These are phyloP conservation scores for Clarkia xantiana DNA, from an alignment of 345 rosid species.

Conservation along the genomic window DNA sequence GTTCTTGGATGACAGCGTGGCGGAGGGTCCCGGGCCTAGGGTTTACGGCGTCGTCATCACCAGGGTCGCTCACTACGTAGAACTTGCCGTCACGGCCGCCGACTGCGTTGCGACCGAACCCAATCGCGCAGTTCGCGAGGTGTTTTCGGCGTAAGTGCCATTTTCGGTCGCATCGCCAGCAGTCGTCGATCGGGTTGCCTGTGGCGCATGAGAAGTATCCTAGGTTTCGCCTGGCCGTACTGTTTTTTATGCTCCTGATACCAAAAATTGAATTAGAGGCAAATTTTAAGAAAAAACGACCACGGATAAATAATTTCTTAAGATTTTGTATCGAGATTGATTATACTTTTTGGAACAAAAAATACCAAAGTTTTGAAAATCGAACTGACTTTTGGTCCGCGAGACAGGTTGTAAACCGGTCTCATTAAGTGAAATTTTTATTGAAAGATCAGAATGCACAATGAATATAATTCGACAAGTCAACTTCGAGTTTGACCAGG, in stretches of 20 bases:
- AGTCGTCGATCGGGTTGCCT: slow-evolving; percentile 72
- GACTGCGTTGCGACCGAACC: slow-evolving; percentile 63
- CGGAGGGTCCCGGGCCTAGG: slow-evolving; percentile 66
- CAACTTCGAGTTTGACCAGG: no score
- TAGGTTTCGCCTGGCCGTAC: slow-evolving; percentile 47
- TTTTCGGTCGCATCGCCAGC: slow-evolving; percentile 63
- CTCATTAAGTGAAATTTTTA: no score
- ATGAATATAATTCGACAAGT: no score
- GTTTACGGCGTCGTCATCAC: slow-evolving; percentile 47
- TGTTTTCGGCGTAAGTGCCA: slow-evolving; percentile 39
- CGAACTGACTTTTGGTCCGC: no score
- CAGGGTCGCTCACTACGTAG: slow-evolving; percentile 47
- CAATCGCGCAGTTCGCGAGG: slow-evolving; percentile 51
- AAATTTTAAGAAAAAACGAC: no score
- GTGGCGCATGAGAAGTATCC: slow-evolving; percentile 20
- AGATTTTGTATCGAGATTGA: no score
- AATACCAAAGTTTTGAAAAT: no score
- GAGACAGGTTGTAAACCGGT: no score
- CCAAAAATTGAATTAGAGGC: no score
- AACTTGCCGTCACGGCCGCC: slow-evolving; percentile 66
- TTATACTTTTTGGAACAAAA: no score
- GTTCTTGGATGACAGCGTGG: slow-evolving; percentile 60
- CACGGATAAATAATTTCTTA: no score
- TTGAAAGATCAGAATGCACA: no score
- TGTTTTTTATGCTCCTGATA: slow-evolving; percentile 51